phyloP scores from a whole-genome alignment of 2,329 filamentous ascomycete species.

The Mollisiaceae sp. region DNA sequence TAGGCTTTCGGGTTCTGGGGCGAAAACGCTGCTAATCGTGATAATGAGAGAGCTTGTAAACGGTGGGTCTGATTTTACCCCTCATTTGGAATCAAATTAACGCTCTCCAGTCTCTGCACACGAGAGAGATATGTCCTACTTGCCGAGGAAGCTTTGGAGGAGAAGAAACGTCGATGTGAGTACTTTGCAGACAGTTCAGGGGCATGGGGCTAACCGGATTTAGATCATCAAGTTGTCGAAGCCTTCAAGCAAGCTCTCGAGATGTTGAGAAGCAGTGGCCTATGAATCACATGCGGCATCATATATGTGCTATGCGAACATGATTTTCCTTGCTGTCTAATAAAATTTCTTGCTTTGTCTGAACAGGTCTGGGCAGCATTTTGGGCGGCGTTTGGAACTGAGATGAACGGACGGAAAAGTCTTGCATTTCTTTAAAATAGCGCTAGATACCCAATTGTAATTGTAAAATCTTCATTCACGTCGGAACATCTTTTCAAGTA shows the following conservation, averaged over 20 bases:
- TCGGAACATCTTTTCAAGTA: slow-evolving; percentile 2
- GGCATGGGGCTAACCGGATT: slow-evolving; percentile 21
- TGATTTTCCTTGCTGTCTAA: background rate
- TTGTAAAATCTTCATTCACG: background rate
- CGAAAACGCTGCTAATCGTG: slow-evolving; percentile 70
- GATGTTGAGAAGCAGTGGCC: slow-evolving; percentile 21
- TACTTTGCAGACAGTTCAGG: slow-evolving; percentile 22
- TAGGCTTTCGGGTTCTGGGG: slow-evolving; percentile 86
- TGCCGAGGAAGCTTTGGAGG: slow-evolving; percentile 71
- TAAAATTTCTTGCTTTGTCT: background rate
- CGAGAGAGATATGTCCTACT: slow-evolving; percentile 77
- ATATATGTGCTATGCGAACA: background rate
- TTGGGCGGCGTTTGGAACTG: background rate
- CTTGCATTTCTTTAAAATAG: slow-evolving; percentile 1
- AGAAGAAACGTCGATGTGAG: slow-evolving; percentile 83
- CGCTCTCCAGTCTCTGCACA: slow-evolving; percentile 69
- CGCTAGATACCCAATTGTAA: slow-evolving; percentile 19
- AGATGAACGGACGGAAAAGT: background rate
- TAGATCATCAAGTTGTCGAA: slow-evolving; percentile 62
- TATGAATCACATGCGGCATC: background rate
- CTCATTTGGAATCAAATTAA: slow-evolving; percentile 20
- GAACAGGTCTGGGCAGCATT: slow-evolving; percentile 2
- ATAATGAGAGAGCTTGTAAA: slow-evolving; percentile 78
- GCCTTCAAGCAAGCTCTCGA: slow-evolving; percentile 66
- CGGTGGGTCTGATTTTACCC: slow-evolving; percentile 54